phyloP scores from a whole-genome alignment of 148 eudicot genomes.

The Cornus controversa region DNA sequence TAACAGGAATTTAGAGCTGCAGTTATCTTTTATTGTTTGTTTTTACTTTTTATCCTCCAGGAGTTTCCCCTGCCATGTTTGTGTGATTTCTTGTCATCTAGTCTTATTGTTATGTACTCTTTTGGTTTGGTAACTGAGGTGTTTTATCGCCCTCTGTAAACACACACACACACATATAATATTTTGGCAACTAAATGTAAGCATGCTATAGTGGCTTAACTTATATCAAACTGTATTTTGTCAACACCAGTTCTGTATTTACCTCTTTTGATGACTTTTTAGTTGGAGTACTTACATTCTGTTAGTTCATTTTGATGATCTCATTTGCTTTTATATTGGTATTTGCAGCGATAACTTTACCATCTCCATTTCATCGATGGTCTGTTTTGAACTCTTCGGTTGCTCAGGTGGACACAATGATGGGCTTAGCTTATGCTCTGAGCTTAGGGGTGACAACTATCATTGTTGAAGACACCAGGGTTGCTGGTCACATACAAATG shows the following conservation, averaged over 20 bases:
- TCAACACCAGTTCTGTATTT: neutral
- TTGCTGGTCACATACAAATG: slow-evolving; percentile 72
- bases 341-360: slow-evolving; percentile 61
- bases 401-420: slow-evolving; percentile 52
- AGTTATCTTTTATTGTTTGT: too few species aligned
- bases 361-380: slow-evolving; percentile 84
- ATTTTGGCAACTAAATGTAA: neutral
- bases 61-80: neutral
- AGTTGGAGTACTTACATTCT: neutral
- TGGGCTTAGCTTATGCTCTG: slow-evolving; percentile 56
- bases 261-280: neutral
- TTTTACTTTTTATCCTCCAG: neutral
- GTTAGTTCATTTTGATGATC: slow-evolving; percentile 4
- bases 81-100: neutral
- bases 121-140: neutral
- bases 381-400: slow-evolving; percentile 62
- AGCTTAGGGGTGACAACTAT: slow-evolving; percentile 67
- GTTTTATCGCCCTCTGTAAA: neutral
- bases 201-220: neutral
- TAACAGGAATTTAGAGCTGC: neutral
- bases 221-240: neutral
- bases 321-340: slow-evolving; percentile 9
- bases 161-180: neutral
- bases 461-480: slow-evolving; percentile 79
- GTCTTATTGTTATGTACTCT: neutral